Evolutionary conservation across 2,329 filamentous ascomycete genomes (phyloP).

Genomic region (Fusarium anthophilum): DNA sequence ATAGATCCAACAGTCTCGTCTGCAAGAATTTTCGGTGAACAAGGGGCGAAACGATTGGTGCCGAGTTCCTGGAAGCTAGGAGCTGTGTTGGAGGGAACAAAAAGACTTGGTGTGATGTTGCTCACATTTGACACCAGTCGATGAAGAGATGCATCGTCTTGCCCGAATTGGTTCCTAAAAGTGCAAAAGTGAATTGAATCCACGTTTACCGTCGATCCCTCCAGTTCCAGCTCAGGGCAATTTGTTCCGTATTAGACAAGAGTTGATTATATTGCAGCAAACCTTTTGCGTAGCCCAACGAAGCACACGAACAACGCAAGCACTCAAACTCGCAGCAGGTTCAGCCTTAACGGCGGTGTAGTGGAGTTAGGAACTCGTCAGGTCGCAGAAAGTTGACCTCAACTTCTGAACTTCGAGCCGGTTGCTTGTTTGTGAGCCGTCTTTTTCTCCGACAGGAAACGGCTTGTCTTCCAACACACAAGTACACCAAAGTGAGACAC

Average conservation of each 20-base stretch:
- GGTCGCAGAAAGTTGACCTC: slow-evolving; percentile 25
- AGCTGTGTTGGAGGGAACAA: slow-evolving; percentile 8
- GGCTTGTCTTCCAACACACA: slow-evolving; percentile 33
- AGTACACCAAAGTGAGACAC: slow-evolving; percentile 37
- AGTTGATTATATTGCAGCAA: slow-evolving; percentile 17
- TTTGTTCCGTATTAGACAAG: slow-evolving; percentile 7
- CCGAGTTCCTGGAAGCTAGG: slow-evolving; percentile 3
- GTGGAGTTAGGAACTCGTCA: slow-evolving; percentile 16
- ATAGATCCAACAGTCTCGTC: neutral
- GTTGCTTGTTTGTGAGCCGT: slow-evolving; percentile 25
- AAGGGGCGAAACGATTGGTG: slow-evolving; percentile 12
- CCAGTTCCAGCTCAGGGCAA: slow-evolving; percentile 20
- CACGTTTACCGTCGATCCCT: slow-evolving; percentile 20
- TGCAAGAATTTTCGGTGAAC: neutral
- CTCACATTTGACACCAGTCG: slow-evolving; percentile 36
- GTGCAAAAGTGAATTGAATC: slow-evolving; percentile 25
- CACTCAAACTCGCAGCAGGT: slow-evolving; percentile 23
- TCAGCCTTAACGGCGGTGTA: slow-evolving; percentile 23
- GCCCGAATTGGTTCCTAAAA: slow-evolving; percentile 26
- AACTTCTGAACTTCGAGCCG: slow-evolving; percentile 25
- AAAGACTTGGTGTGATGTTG: slow-evolving; percentile 33
- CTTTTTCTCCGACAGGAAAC: slow-evolving; percentile 12
- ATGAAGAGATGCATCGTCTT: slow-evolving; percentile 41
- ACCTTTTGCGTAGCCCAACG: slow-evolving; percentile 16
- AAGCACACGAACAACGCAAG: slow-evolving; percentile 20